Percentiles rank a stretch among this genome's conserved stretches.
These are phyloP conservation scores for Toxicodendron radicans DNA, from an alignment of 345 rosid genomes.

Conservation along the genomic window DNA sequence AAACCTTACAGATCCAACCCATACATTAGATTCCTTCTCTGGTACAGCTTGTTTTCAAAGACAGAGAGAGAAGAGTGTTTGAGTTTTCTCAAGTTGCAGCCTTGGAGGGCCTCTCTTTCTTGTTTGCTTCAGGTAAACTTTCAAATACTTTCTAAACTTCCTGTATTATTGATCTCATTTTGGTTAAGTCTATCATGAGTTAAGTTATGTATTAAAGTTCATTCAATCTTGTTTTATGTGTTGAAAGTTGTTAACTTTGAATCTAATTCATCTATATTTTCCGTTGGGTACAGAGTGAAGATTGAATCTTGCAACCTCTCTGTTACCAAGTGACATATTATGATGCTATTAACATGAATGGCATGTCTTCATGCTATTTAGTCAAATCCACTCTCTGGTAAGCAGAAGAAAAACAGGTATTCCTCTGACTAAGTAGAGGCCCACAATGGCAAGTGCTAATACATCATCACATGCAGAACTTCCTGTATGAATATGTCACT, in stretches of 20 bases:
- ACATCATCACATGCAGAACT: conserved; percentile 81
- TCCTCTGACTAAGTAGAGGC: conserved; percentile 45
- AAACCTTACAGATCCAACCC: conserved; percentile 59
- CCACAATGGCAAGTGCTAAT: conserved; percentile 51
- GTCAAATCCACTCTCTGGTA: conserved; percentile 37
- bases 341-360: conserved; percentile 13
- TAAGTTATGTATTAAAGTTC: not conserved
- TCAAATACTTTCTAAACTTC: not conserved
- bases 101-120: conserved; percentile 18
- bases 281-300: conserved; percentile 5
- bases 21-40: conserved; percentile 49
- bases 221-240: too few relatives aligned
- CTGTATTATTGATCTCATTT: not conserved
- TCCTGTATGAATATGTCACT: conserved; percentile 39
- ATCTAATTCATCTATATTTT: not conserved
- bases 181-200: not conserved
- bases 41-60: conserved; percentile 44
- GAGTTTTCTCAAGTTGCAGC: conserved; percentile 25
- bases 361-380: conserved; percentile 18
- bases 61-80: conserved; percentile 22
- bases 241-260: not conserved
- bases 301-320: conserved; percentile 4
- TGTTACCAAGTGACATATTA: not conserved
- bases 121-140: conserved; percentile 20
- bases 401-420: conserved; percentile 29